Evolutionary conservation across 1,139 yeast species (phyloP), one percentile per base, ranked within the genome.

Genomic region (Geotrichum macrosporum): DNA sequence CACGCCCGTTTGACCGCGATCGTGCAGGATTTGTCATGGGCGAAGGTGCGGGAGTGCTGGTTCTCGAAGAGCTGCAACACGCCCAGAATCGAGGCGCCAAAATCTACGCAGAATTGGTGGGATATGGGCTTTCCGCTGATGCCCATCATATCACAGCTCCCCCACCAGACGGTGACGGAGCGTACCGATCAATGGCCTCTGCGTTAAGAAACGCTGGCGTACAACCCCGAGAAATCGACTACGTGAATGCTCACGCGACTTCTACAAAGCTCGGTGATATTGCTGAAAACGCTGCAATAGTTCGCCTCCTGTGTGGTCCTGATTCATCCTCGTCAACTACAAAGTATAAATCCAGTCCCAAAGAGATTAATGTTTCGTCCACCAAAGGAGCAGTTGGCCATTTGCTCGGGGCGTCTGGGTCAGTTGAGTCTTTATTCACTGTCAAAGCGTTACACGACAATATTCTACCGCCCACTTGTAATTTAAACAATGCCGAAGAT

Each of bases 161-260:
- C 0, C 73, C 76, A 6, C 81, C 77, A 33, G 76, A 78, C 47
- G 98, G 97, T 1, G 75, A 76, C 39, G 98, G 98, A 4, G 97
- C 97, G 0, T 73, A 65, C 52, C 70, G 84, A 52, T 82, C 97
- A 3, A 92, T 94, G 95, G 66, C 71, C 45, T 76, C 77, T 75
- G 95, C 97, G 0, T 56, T 89, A 18, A 63, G 67, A 20, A 69
- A 73, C 31, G 80, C 83, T 1, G 62, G 63, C 0, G 53, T 76
- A 2, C 57, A 60, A 1, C 73, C 80, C 0, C 44, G 60, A 2
- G 69, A 76, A 3, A 70, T 92, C 6, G 87, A 76, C 45, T 92
- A 88, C 60, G 73, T 94, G 44, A 94, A 94, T 66, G 97, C 98
- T 1, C 99, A 94, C 66, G 98, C 99, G 0, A 94, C 99, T 0